Evolutionary conservation across 106 monocot species (phyloP).

Genomic region (Acorus calamus): DNA sequence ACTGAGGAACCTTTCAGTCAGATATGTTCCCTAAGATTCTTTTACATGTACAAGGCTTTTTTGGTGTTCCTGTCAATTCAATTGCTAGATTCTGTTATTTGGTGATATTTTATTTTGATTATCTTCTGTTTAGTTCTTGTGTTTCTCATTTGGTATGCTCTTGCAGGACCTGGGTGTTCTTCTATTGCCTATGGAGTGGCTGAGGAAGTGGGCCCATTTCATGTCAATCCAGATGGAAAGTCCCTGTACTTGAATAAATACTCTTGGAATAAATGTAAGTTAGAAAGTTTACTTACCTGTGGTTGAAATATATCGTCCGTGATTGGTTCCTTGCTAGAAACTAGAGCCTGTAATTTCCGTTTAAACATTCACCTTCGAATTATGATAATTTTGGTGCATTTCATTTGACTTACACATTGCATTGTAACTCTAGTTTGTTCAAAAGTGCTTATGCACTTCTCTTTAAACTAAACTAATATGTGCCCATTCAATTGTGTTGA

Average conservation of each 20-base stretch:
- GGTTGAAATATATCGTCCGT: not conserved
- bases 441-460: too few relatives aligned
- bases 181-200: conserved; percentile 87
- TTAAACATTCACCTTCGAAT: too few relatives aligned
- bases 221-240: conserved; percentile 79
- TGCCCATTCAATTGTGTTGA: too few relatives aligned
- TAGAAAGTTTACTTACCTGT: not conserved
- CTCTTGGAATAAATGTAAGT: conserved; percentile 86
- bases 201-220: conserved; percentile 94
- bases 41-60: too few relatives aligned
- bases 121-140: not conserved
- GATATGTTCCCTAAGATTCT: too few relatives aligned
- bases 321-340: not conserved
- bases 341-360: too few relatives aligned
- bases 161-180: conserved; percentile 88
- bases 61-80: too few relatives aligned
- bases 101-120: not conserved
- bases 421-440: too few relatives aligned
- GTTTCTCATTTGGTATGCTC: not conserved
- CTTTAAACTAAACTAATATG: too few relatives aligned
- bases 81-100: not conserved
- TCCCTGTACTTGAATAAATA: conserved; percentile 72
- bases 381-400: too few relatives aligned
- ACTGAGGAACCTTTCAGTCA: too few relatives aligned
- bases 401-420: too few relatives aligned